Conservation (phyloP, 2,329 filamentous ascomycete species). For the Pseudogymnoascus destructans region DNA sequence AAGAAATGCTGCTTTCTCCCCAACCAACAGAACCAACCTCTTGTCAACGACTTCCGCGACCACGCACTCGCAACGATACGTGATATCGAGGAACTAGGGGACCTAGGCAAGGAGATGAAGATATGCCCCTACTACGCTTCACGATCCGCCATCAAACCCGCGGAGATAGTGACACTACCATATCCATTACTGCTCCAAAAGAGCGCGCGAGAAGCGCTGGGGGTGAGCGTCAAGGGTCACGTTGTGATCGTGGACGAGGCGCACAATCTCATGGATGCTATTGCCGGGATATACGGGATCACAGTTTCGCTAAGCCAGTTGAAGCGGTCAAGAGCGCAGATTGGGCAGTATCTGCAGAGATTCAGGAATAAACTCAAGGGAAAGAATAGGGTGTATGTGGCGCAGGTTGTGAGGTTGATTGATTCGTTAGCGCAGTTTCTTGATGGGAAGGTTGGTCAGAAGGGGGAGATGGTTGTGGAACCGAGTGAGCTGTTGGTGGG, state of each 20-base stretch:
- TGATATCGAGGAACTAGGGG: conserved; percentile 84
- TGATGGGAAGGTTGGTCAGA: conserved; percentile 32
- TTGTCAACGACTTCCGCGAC: conserved; percentile 73
- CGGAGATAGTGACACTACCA: conserved; percentile 83
- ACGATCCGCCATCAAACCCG: conserved; percentile 63
- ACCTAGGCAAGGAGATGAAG: conserved; percentile 61
- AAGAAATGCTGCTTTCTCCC: conserved; percentile 67
- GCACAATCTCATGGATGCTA: conserved; percentile 93
- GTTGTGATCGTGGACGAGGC: conserved; percentile 95
- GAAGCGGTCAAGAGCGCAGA: conserved; percentile 56
- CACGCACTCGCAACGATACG: conserved; percentile 69
- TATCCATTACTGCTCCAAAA: conserved; percentile 84
- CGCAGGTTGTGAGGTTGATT: conserved; percentile 71
- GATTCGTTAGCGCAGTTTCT: conserved; percentile 65
- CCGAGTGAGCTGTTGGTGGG: conserved; percentile 60
- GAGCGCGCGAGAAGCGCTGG: conserved; percentile 73
- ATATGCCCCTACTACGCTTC: conserved; percentile 98
- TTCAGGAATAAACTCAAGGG: conserved; percentile 85
- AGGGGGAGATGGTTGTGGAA: conserved; percentile 53
- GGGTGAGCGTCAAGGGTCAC: conserved; percentile 73
- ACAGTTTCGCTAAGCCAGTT: conserved; percentile 63
- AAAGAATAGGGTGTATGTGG: conserved; percentile 81
- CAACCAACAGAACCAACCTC: conserved; percentile 57
- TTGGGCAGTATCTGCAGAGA: conserved; percentile 70
- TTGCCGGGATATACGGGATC: conserved; percentile 73